These are phyloP conservation scores for Scolecobasidium constrictum DNA, from an alignment of 2,329 filamentous ascomycete species.

Conservation along the genomic window DNA sequence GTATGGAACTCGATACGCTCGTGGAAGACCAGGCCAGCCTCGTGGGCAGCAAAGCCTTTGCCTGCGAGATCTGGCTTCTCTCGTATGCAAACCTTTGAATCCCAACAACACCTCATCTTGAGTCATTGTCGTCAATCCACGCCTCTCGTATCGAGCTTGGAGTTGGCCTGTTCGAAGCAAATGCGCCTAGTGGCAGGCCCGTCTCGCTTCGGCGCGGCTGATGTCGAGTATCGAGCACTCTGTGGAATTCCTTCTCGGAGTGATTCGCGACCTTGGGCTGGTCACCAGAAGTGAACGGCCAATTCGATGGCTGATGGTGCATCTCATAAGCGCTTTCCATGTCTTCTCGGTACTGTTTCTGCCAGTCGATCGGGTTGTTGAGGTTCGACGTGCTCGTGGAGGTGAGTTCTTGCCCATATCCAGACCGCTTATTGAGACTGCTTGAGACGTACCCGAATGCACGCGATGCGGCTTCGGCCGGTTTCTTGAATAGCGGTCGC, in stretches of 20 bases:
- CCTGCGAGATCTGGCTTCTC: no score
- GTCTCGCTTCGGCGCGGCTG: background rate
- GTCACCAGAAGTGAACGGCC: background rate
- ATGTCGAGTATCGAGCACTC: background rate
- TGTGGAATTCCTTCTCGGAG: background rate
- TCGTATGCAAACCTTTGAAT: no score
- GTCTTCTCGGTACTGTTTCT: background rate
- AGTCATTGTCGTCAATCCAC: background rate
- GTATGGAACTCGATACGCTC: no score
- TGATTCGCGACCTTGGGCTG: background rate
- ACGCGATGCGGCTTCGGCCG: background rate
- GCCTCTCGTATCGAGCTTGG: background rate
- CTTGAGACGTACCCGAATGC: background rate
- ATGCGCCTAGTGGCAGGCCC: background rate
- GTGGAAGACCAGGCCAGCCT: no score
- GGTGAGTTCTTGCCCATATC: background rate
- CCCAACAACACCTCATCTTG: no score
- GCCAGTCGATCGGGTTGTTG: background rate
- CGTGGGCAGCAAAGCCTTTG: no score
- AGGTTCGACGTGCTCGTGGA: background rate
- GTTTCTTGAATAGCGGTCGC: conserved; percentile 8
- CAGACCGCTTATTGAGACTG: background rate
- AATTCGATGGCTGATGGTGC: background rate
- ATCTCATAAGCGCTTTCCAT: background rate
- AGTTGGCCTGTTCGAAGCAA: background rate